Conservation (phyloP, 148 eudicot genomes). For the Vaccinium vitisidaea region DNA sequence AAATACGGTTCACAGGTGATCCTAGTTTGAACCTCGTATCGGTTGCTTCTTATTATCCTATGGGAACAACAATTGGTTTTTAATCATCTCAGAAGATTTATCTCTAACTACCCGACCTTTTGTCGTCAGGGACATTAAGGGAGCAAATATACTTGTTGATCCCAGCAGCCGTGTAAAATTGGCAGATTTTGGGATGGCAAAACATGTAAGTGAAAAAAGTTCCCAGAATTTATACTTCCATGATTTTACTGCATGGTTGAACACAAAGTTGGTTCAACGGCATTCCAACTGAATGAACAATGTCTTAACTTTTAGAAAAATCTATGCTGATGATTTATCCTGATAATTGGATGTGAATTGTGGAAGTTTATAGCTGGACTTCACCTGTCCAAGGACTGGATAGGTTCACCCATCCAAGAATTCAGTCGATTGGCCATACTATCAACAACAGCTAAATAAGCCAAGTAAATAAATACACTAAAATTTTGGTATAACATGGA, state of each 20-base stretch:
- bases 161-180: slow-evolving; percentile 61
- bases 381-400: background rate
- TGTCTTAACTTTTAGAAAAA: background rate
- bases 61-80: background rate
- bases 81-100: background rate
- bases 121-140: slow-evolving; percentile 63
- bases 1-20: slow-evolving; percentile 60
- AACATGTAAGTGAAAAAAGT: slow-evolving; percentile 46
- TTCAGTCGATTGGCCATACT: background rate
- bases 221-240: background rate
- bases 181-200: slow-evolving; percentile 84
- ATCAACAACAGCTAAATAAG: background rate
- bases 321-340: background rate
- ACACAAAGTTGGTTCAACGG: background rate
- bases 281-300: background rate
- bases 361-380: background rate
- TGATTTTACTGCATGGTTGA: background rate
- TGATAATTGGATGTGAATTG: background rate
- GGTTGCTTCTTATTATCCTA: background rate
- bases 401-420: background rate
- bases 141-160: slow-evolving; percentile 73
- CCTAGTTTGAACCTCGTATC: background rate
- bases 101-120: slow-evolving; percentile 1
- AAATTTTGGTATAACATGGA: background rate
- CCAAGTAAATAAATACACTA: background rate